Conservation (phyloP, 1,139 yeast genomes). For the Hanseniaspora uvarum region DNA sequence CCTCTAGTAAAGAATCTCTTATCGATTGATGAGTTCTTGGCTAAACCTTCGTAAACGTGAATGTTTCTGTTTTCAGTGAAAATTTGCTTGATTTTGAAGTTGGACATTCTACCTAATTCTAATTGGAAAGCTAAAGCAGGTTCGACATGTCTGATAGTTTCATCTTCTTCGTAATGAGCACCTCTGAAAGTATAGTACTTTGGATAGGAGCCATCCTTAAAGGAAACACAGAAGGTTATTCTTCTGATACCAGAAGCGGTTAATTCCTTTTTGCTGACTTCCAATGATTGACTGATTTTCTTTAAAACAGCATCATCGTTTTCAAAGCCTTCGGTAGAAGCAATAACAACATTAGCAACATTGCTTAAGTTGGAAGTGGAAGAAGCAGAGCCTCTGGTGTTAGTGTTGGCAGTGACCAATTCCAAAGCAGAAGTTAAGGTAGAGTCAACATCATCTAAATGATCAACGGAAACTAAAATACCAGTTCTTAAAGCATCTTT, state of each 20-base stretch:
- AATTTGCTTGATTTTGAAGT: slow-evolving; percentile 87
- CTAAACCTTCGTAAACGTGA: slow-evolving; percentile 93
- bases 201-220: slow-evolving; percentile 77
- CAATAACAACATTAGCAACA: slow-evolving; percentile 70
- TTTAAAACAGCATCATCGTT: slow-evolving; percentile 59
- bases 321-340: slow-evolving; percentile 61
- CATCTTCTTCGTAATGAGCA: slow-evolving; percentile 70
- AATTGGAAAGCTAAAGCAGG: slow-evolving; percentile 97
- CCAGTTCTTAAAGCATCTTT: slow-evolving; percentile 70
- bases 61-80: slow-evolving; percentile 95
- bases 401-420: slow-evolving; percentile 43
- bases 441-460: slow-evolving; percentile 83
- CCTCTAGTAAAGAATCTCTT: slow-evolving; percentile 95
- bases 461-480: slow-evolving; percentile 70
- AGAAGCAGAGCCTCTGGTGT: slow-evolving; percentile 39
- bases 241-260: slow-evolving; percentile 71
- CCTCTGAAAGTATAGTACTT: slow-evolving; percentile 92
- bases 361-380: slow-evolving; percentile 46
- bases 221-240: slow-evolving; percentile 80
- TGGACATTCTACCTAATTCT: slow-evolving; percentile 86
- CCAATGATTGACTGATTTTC: slow-evolving; percentile 55
- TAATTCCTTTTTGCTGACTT: slow-evolving; percentile 61
- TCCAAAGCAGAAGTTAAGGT: slow-evolving; percentile 68
- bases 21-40: slow-evolving; percentile 87
- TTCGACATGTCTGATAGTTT: slow-evolving; percentile 92